A percentile compares a stretch with the other conserved stretches of the same genome.
Evolutionary conservation across 768 basidiomycete genomes (phyloP).

Genomic region (Cyathus striatus): DNA sequence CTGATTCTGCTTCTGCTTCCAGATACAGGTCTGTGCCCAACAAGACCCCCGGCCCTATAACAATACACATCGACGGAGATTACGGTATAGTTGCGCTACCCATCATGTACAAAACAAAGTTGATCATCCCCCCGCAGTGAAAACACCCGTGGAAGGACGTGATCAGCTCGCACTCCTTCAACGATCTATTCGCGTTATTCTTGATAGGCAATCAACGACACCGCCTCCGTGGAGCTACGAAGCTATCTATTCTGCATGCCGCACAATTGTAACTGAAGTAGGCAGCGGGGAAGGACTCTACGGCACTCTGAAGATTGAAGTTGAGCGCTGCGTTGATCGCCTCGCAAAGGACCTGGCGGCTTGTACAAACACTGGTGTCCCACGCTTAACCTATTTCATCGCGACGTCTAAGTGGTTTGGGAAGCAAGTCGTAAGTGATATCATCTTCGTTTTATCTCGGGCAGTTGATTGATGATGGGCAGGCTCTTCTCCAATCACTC

Average conservation of each 20-base stretch:
- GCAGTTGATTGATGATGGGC: not conserved
- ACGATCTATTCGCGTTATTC: conserved; percentile 32
- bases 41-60: conserved; percentile 33
- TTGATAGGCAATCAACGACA: conserved; percentile 30
- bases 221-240: conserved; percentile 48
- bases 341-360: conserved; percentile 33
- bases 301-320: conserved; percentile 48
- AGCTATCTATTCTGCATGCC: conserved; percentile 51
- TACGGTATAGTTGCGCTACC: conserved; percentile 30
- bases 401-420: conserved; percentile 60
- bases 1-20: conserved; percentile 63
- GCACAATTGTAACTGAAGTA: conserved; percentile 44
- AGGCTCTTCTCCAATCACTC: conserved; percentile 58
- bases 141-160: conserved; percentile 11
- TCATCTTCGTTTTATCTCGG: not conserved
- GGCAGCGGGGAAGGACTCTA: conserved; percentile 57
- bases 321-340: conserved; percentile 47
- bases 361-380: conserved; percentile 25
- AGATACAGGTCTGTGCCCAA: conserved; percentile 35
- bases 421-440: conserved; percentile 50
- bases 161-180: conserved; percentile 22
- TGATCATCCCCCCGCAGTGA: too few relatives aligned
- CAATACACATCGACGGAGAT: conserved; percentile 41
- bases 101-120: too few relatives aligned
- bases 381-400: conserved; percentile 59